Evolutionary conservation across 257 asterid genomes (phyloP).

Genomic region (Verbascum thapsus): DNA sequence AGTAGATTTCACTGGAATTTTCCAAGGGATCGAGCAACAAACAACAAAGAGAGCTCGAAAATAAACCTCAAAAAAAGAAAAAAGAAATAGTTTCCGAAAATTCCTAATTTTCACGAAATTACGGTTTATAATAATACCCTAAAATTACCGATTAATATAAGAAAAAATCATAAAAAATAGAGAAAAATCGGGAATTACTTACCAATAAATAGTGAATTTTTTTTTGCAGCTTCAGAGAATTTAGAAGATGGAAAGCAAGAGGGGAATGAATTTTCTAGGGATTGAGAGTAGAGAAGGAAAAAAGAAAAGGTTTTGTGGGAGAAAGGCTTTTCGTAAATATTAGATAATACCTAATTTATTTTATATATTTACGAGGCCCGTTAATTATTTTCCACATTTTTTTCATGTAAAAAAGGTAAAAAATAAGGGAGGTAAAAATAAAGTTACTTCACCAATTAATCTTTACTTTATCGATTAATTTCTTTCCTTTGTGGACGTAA

Average conservation of each 20-base stretch:
- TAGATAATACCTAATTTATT: conserved; percentile 34
- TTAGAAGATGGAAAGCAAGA: conserved; percentile 28
- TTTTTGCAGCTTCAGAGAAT: conserved; percentile 25
- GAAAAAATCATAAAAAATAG: conserved; percentile 35
- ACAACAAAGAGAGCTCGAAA: conserved; percentile 32
- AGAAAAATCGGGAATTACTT: conserved; percentile 38
- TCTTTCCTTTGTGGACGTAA: too few species aligned
- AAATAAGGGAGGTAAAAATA: background rate
- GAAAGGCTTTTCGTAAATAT: conserved; percentile 40
- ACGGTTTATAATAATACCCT: conserved; percentile 37
- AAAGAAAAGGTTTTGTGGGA: conserved; percentile 31
- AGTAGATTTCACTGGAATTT: conserved; percentile 30
- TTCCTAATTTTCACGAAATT: conserved; percentile 31
- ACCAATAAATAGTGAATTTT: conserved; percentile 42
- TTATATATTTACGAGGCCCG: conserved; percentile 36
- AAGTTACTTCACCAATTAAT: too few species aligned
- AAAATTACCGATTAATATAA: conserved; percentile 25
- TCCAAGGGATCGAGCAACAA: conserved; percentile 36
- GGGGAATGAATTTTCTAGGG: conserved; percentile 33
- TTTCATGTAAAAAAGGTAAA: background rate
- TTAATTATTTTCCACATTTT: conserved; percentile 11
- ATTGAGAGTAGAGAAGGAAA: conserved; percentile 31
- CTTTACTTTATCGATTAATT: too few species aligned
- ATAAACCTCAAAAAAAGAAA: conserved; percentile 31
- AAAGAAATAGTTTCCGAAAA: conserved; percentile 35